Conservation (phyloP, 2,329 filamentous ascomycete species). For the Akanthomyces lecanii region DNA sequence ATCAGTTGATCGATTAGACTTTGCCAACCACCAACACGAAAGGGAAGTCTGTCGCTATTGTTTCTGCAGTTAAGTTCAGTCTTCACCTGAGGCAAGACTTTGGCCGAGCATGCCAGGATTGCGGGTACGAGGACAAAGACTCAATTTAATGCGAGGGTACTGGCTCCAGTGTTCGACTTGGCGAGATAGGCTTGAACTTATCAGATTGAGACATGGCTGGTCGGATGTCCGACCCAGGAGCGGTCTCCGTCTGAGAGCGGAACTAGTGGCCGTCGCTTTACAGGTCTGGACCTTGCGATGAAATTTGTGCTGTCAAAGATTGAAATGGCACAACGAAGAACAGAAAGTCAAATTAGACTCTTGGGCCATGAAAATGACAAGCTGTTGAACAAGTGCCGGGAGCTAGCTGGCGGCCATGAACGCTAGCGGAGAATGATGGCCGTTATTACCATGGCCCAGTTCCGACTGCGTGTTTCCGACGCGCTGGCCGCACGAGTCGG, state of each 20-base stretch:
- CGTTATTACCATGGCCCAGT: background rate
- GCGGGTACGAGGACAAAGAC: background rate
- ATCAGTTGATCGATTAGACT: background rate
- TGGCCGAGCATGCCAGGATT: background rate
- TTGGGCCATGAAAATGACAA: background rate
- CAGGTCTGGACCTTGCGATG: background rate
- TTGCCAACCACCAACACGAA: no score
- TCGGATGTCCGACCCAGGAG: constrained; percentile 1
- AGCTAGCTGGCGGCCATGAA: background rate
- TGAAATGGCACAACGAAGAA: background rate
- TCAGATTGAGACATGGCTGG: background rate
- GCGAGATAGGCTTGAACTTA: background rate
- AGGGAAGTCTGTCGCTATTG: background rate
- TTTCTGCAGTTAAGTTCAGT: background rate
- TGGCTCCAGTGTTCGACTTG: background rate
- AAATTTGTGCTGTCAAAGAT: background rate
- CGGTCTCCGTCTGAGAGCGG: background rate
- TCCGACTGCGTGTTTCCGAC: background rate
- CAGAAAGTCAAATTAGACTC: background rate
- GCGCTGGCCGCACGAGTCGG: background rate
- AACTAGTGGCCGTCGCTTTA: background rate
- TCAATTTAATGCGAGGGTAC: background rate
- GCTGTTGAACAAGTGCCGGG: background rate
- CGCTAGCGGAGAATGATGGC: background rate
- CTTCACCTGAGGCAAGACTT: background rate